Base-by-base conservation (phyloP, 768 basidiomycete species). In the Xerocomus spinulosus region DNA sequence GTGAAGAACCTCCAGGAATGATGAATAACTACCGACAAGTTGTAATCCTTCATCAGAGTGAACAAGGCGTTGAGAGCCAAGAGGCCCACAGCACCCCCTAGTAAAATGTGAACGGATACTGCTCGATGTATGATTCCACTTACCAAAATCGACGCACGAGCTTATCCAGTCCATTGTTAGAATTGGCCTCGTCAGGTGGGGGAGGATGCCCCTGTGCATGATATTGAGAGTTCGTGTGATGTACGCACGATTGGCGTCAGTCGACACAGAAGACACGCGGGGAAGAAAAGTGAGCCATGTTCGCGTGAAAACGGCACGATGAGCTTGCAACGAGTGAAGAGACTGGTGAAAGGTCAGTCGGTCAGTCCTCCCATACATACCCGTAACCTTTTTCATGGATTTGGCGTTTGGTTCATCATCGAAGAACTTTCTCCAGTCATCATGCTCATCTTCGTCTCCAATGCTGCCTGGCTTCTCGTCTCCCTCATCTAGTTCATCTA, bases 81-180 rank as follows among this genome's bases (percentile, higher is more conserved):
- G 47, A 99, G 74, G 2, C 92, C 96, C 14, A 88, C 77, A 0
- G 83, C 78, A 2, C 92, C 93, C 28, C 93, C 92, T 88, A 52
- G 10, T 18, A 2, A 47, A 33, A 42, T 24, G n/a, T 53, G 28
- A 46, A 17, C 20, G 28, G 17, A 43, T 29, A 23, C 23, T 10
- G 49, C 12, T 38, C 37, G 38, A 23, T 29, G 9, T 7, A 23
- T 49, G 24, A 24, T 42, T 24, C 17, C 24, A 63, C 80, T 52
- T 46, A 84, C 91, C 92, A 56, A 79, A 73, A 61, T 94, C 91
- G 12, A 92, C 85, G 55, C 87, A 89, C 3, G 80, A 80, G 23
- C 83, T 80, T 32, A 95, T 77, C 90, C 92, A 96, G 63, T 95
- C 92, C 86, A 92, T 92, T n/a, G 87, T 76, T 42, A 89, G 67